phyloP scores from a whole-genome alignment of 2,329 filamentous ascomycete species.

The Claviceps maximensis region DNA sequence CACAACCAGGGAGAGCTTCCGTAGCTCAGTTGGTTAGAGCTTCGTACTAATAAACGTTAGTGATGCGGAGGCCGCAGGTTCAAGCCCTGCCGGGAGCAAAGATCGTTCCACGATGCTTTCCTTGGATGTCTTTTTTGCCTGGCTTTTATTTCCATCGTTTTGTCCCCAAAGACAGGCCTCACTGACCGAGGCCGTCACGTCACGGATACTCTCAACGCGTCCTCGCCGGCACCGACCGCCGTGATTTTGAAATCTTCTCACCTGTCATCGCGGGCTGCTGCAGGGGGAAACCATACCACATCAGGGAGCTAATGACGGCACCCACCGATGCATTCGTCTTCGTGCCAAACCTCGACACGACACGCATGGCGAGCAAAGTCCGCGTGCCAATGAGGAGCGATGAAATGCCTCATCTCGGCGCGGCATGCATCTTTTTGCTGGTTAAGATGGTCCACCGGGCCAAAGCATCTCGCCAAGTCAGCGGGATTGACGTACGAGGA shows the following conservation, averaged over 20 bases:
- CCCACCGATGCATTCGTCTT: neutral
- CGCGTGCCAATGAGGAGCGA: slow-evolving; percentile 15
- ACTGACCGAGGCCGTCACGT: slow-evolving; percentile 4
- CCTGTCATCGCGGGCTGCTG: slow-evolving; percentile 3
- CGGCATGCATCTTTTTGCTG: neutral
- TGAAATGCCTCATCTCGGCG: neutral
- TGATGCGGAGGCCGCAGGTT: too few relatives aligned
- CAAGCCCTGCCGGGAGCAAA: slow-evolving; percentile 4
- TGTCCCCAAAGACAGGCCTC: neutral
- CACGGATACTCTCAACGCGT: slow-evolving; percentile 3
- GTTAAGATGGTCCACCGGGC: neutral
- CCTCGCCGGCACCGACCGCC: slow-evolving; percentile 3
- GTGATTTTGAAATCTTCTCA: slow-evolving; percentile 1
- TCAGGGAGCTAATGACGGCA: slow-evolving; percentile 1
- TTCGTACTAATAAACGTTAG: too few relatives aligned
- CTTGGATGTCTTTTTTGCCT: neutral
- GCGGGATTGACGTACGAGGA: slow-evolving; percentile 17
- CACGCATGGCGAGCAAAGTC: slow-evolving; percentile 18
- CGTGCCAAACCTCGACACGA: slow-evolving; percentile 12
- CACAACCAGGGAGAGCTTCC: neutral
- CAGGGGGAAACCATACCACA: neutral
- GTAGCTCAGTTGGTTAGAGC: too few relatives aligned
- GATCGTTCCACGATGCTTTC: slow-evolving; percentile 4
- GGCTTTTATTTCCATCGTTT: neutral
- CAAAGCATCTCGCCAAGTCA: slow-evolving; percentile 14